These are phyloP conservation scores for Stenogyne calaminthoides DNA, from an alignment of 305 asterid genomes.

Conservation along the genomic window DNA sequence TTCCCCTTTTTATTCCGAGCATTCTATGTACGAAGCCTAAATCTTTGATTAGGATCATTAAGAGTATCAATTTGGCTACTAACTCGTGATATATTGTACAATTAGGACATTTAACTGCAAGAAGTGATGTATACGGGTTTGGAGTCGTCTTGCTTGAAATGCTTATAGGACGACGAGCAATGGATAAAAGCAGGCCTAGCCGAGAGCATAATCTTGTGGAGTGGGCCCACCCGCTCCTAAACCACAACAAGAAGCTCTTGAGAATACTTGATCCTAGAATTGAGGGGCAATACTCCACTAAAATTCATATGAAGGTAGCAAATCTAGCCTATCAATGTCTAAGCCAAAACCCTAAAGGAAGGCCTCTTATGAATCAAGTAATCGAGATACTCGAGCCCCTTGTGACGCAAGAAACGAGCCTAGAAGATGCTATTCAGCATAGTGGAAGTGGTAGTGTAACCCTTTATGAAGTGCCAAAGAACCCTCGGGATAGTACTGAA, in stretches of 20 bases:
- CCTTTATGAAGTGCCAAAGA: conserved; percentile 61
- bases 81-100: neutral
- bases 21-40: neutral
- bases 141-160: conserved; percentile 93
- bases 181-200: conserved; percentile 87
- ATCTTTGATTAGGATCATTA: neutral
- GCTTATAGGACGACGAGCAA: conserved; percentile 75
- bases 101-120: conserved; percentile 81
- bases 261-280: conserved; percentile 74
- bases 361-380: conserved; percentile 84
- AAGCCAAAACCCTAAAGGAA: conserved; percentile 83
- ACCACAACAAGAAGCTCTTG: conserved; percentile 64
- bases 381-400: conserved; percentile 80
- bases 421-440: conserved; percentile 40
- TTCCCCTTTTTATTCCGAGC: neutral
- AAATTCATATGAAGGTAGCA: conserved; percentile 64
- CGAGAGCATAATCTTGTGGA: conserved; percentile 86
- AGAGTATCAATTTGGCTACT: neutral
- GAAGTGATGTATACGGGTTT: conserved; percentile 86
- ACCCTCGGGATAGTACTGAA: conserved; percentile 6
- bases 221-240: conserved; percentile 83
- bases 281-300: conserved; percentile 69
- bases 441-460: conserved; percentile 56
- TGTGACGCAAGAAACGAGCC: conserved; percentile 48
- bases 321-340: conserved; percentile 78